Evolutionary conservation across 139 green algal species (phyloP).

Genomic region (Nannochloris sp.): DNA sequence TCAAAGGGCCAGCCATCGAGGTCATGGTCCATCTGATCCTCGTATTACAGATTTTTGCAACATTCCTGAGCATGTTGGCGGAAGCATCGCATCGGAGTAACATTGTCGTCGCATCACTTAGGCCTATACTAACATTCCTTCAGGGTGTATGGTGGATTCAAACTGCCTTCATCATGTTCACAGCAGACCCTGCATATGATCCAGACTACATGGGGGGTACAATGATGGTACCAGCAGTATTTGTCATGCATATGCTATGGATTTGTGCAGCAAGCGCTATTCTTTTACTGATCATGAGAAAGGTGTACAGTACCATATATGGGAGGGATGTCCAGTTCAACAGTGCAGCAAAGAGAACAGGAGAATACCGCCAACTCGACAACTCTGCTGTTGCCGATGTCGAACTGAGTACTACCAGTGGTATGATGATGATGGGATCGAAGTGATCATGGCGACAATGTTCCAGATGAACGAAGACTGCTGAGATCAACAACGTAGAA

Average conservation of each 20-base stretch:
- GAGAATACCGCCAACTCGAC: too few relatives aligned
- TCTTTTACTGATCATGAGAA: too few relatives aligned
- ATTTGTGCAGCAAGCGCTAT: not conserved
- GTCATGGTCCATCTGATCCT: conserved; percentile 47
- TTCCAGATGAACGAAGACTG: too few relatives aligned
- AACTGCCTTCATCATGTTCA: conserved; percentile 40
- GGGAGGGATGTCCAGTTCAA: too few relatives aligned
- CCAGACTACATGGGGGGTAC: conserved; percentile 27
- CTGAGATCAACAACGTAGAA: too few relatives aligned
- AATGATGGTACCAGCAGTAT: conserved; percentile 36
- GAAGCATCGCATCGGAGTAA: conserved; percentile 22
- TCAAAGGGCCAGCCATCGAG: conserved; percentile 48
- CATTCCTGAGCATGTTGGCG: conserved; percentile 19
- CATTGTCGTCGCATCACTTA: conserved; percentile 21
- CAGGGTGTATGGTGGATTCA: conserved; percentile 50
- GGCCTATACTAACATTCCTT: conserved; percentile 31
- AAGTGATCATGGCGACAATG: too few relatives aligned
- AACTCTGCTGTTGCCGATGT: too few relatives aligned
- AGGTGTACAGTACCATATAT: too few relatives aligned
- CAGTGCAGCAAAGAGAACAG: too few relatives aligned
- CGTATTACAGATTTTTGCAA: conserved; percentile 25
- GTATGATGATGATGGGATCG: too few relatives aligned
- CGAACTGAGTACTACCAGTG: too few relatives aligned
- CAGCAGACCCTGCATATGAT: conserved; percentile 28
- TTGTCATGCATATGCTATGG: conserved; percentile 14